Evolutionary conservation across 2,329 filamentous ascomycete species (phyloP), one percentile per base, ranked within the genome.

Genomic region (Penicillium occitanis): DNA sequence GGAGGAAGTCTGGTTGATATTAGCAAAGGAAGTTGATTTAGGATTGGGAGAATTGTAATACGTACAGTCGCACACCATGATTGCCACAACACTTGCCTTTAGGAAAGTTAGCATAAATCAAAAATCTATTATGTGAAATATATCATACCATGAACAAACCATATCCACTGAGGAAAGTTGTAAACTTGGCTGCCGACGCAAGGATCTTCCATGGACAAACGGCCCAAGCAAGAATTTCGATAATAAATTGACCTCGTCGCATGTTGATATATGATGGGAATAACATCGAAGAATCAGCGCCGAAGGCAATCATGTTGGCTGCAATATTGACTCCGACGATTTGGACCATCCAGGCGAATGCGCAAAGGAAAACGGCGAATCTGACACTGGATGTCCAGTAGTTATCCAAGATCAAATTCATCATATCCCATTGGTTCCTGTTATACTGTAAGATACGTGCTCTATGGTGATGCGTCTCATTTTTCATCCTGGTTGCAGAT

Each of bases 171-270:
- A 90, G 87, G 74, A 90, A 90, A 42, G 84, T 81, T 8, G 87
- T 75, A 68, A 88, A 84, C 0, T 82, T 84, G 17, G 74, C 69
- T 6, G 86, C 86, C 0, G 82, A 85, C 40, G 75, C 77, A 33
- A 88, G 75, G 64, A 88, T 88, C 76, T 87, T 86, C 86, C 86
- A 88, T 5, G 85, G 85, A 3, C 86, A 84, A 63, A 87, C 79
- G 1, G 81, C 81, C 84, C 85, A 87, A 44, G 82, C 83, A 3
- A 85, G 76, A 13, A 86, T 69, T 10, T 84, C 82, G 2, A 82
- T 80, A 48, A 86, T 74, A 33, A 86, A 73, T 58, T 81, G 82
- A 11, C 85, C 85, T 13, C 85, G 80, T 22, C 75, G 74, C 70
- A 87, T 85, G 70, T 86, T 85, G 68, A 86, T 74, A 71, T 81